Percentiles rank a stretch among this genome's conserved stretches.
Conservation (phyloP, 2,329 filamentous ascomycete genomes). For the Aspergillus sp. region DNA sequence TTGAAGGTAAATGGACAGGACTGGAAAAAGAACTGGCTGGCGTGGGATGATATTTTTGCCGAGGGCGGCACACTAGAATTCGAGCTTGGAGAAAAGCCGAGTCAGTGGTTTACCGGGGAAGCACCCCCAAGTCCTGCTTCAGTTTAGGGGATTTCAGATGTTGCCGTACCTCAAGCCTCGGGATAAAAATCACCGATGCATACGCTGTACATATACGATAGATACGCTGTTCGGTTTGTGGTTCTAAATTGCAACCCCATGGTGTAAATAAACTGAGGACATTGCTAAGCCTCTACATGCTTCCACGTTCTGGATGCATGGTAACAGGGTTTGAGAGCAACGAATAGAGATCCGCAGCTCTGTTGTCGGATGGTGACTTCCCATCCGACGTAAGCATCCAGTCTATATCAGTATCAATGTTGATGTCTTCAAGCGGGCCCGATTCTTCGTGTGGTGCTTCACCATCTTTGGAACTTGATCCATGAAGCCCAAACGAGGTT, state of each 20-base stretch:
- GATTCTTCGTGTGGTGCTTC: not conserved
- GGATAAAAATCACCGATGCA: not conserved
- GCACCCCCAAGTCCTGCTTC: slow-evolving; percentile 61
- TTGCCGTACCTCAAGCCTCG: not conserved
- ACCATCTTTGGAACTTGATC: not conserved
- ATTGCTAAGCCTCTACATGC: not conserved
- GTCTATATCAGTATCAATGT: not conserved
- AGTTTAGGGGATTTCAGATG: not conserved
- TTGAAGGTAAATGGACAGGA: slow-evolving; percentile 62
- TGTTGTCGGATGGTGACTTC: not conserved
- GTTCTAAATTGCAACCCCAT: not conserved
- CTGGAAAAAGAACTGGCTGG: slow-evolving; percentile 66
- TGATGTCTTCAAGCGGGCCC: not conserved
- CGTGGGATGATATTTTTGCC: slow-evolving; percentile 66
- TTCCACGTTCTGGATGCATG: not conserved
- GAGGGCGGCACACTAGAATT: slow-evolving; percentile 65
- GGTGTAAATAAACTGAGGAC: not conserved
- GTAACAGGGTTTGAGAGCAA: not conserved
- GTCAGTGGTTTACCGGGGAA: slow-evolving; percentile 60
- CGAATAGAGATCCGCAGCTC: not conserved
- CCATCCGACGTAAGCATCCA: slow-evolving; percentile 3
- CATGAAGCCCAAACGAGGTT: not conserved
- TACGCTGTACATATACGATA: not conserved
- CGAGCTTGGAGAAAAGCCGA: slow-evolving; percentile 55
- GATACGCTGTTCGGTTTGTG: not conserved